Evolutionary conservation across 371 early-diverging fungal species (phyloP).

Genomic region (Phascolomyces articulosus): DNA sequence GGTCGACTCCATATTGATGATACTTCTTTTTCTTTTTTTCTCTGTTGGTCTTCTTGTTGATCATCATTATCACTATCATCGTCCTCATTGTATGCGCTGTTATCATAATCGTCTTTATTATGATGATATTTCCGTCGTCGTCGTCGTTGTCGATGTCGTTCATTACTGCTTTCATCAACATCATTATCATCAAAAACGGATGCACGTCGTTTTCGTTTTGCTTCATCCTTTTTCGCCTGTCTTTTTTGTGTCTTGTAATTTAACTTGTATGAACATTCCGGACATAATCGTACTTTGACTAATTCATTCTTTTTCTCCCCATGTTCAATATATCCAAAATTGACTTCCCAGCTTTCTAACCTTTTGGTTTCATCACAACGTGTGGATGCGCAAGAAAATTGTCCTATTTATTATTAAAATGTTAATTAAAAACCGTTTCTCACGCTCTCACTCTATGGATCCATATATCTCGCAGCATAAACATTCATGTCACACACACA

Average conservation of each 20-base stretch:
- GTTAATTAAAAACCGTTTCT: neutral
- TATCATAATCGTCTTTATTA: conserved; percentile 7
- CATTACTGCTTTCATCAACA: too few species aligned
- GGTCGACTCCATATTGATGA: conserved; percentile 43
- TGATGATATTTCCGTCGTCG: conserved; percentile 1
- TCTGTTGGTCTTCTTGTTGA: conserved; percentile 1
- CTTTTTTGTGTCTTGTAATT: conserved; percentile 44
- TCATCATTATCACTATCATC: neutral
- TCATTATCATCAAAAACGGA: conserved; percentile 13
- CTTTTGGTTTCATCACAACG: conserved; percentile 47
- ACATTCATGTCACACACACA: too few species aligned
- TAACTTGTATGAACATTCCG: conserved; percentile 58
- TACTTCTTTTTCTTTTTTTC: conserved; percentile 13
- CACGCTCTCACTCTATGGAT: too few species aligned
- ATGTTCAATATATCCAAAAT: conserved; percentile 80
- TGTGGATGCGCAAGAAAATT: conserved; percentile 73
- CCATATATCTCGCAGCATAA: too few species aligned
- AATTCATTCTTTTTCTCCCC: conserved; percentile 76
- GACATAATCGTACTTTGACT: conserved; percentile 81
- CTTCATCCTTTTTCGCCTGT: conserved; percentile 21
- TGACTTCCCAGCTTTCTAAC: conserved; percentile 84
- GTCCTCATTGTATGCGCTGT: neutral
- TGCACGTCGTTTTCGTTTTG: conserved; percentile 7
- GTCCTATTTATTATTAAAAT: conserved; percentile 36
- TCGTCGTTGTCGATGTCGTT: conserved; percentile 2